A percentile compares a stretch with the other conserved stretches of the same genome.
Evolutionary conservation across 306 rosid genomes (phyloP).

Genomic region (Prinsepia uniflora): DNA sequence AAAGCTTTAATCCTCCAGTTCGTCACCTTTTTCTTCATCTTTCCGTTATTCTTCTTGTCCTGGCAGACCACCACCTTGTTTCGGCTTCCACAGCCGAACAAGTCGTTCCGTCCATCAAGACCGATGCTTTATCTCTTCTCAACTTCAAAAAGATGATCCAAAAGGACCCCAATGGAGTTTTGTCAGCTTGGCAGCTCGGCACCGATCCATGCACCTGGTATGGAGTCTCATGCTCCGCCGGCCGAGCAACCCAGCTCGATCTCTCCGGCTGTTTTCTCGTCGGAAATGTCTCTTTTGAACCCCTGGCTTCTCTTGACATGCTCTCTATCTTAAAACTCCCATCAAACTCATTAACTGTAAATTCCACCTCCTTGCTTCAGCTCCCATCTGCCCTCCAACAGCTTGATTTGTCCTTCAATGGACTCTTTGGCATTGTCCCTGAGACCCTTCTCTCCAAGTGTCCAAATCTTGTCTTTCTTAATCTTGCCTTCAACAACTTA

Average conservation of each 20-base stretch:
- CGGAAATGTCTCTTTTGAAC: slow-evolving; percentile 54
- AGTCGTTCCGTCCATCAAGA: slow-evolving; percentile 45
- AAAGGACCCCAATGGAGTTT: slow-evolving; percentile 58
- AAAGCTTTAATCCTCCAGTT: slow-evolving; percentile 17
- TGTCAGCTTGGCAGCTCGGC: slow-evolving; percentile 59
- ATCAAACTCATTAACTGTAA: slow-evolving; percentile 56
- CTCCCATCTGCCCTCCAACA: slow-evolving; percentile 68
- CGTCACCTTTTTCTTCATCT: slow-evolving; percentile 15
- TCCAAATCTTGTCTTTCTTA: slow-evolving; percentile 64
- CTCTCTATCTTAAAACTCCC: slow-evolving; percentile 58
- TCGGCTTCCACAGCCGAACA: slow-evolving; percentile 40
- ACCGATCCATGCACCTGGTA: slow-evolving; percentile 71
- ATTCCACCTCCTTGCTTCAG: slow-evolving; percentile 71
- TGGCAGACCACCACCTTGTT: slow-evolving; percentile 17
- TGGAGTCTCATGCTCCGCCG: slow-evolving; percentile 69
- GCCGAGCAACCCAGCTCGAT: slow-evolving; percentile 67
- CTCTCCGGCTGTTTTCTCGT: slow-evolving; percentile 43
- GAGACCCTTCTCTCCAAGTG: slow-evolving; percentile 53
- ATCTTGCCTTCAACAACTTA: slow-evolving; percentile 71
- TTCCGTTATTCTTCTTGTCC: slow-evolving; percentile 16
- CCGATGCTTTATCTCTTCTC: slow-evolving; percentile 69
- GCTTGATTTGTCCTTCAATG: slow-evolving; percentile 68
- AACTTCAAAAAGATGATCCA: slow-evolving; percentile 61
- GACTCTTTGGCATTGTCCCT: slow-evolving; percentile 63
- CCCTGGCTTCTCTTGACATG: slow-evolving; percentile 61